Base-by-base conservation (phyloP, 805 yeast species). In the Teunomyces atbi region DNA sequence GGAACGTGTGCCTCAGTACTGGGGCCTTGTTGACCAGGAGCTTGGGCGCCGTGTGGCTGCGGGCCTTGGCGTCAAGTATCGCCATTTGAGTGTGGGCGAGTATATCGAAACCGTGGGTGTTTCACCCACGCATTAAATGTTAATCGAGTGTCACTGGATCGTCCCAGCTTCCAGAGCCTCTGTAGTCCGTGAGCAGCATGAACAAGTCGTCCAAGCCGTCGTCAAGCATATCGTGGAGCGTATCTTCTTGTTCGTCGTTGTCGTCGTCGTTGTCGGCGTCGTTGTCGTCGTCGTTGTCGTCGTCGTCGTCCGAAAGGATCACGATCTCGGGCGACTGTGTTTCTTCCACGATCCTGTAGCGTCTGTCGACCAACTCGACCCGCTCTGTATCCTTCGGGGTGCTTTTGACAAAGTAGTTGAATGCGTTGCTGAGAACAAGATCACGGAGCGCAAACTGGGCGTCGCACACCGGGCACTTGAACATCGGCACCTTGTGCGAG, bases 391-490 rank as follows among this genome's bases (percentile, higher is more conserved):
- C 59, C 38, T 38, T 45, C 2, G 75, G 74, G 0, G 76, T 68
- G 15, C 64, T 63, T 45, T 68, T 71, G 30, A 72, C 69, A 45
- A 73, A 72, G 48, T 61, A 72, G 45, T 72, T 73, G 59, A 63
- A 68, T 5, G 69, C 58, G 44, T 71, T 74, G 44, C 71, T 64
- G 16, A 73, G 68, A 42, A 56, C 57, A 15, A 73, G 52, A 41
- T 68, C 69, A 42, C 55, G 58, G 34, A 72, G 55, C 15, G 59
- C 62, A 46, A 73, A 72, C 36, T 49, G 46, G 16, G 44, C 50
- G 52, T 72, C 73, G 48, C 77, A 73, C 12, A 71, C 48, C 4
- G 77, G 77, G 50, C 77, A 73, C 45, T 58, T 61, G 57, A 68
- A 73, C 2, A 50, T 45, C 15, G 73, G 73, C 11, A 33, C 38